Conservation (phyloP, 805 yeast genomes). For the Teunomyces gatunensis region DNA sequence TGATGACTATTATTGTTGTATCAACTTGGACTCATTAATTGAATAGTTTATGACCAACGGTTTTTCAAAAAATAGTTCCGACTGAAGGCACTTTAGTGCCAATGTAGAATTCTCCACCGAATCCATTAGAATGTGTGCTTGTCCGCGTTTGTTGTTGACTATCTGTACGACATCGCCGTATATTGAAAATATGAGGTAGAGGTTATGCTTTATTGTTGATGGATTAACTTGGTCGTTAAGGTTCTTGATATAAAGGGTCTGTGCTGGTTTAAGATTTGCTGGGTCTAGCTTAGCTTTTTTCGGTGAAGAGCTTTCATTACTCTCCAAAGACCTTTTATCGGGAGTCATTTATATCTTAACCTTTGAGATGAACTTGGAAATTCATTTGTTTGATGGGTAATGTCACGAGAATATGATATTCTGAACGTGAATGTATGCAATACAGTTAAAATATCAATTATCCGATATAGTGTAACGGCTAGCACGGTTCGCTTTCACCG, state of each 20-base stretch:
- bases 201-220: conserved; percentile 45
- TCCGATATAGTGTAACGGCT: conserved; percentile 81
- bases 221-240: conserved; percentile 55
- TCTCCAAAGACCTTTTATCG: conserved; percentile 5
- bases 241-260: conserved; percentile 59
- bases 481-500: conserved; percentile 83
- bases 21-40: conserved; percentile 22
- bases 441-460: background rate
- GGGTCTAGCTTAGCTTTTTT: conserved; percentile 11
- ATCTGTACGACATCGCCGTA: conserved; percentile 66
- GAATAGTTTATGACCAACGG: conserved; percentile 43
- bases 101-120: conserved; percentile 47
- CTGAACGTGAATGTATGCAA: background rate
- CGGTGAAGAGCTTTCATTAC: background rate
- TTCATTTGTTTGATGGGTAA: background rate
- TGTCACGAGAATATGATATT: background rate
- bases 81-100: conserved; percentile 49
- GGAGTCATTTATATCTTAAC: background rate
- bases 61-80: conserved; percentile 52
- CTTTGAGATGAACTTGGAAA: background rate
- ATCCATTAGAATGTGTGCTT: conserved; percentile 60
- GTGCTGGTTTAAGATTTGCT: conserved; percentile 20
- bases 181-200: conserved; percentile 58
- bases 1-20: background rate
- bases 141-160: conserved; percentile 53